phyloP scores from a whole-genome alignment of 2,329 filamentous ascomycete species.

The Coleophoma eucalyptorum region DNA sequence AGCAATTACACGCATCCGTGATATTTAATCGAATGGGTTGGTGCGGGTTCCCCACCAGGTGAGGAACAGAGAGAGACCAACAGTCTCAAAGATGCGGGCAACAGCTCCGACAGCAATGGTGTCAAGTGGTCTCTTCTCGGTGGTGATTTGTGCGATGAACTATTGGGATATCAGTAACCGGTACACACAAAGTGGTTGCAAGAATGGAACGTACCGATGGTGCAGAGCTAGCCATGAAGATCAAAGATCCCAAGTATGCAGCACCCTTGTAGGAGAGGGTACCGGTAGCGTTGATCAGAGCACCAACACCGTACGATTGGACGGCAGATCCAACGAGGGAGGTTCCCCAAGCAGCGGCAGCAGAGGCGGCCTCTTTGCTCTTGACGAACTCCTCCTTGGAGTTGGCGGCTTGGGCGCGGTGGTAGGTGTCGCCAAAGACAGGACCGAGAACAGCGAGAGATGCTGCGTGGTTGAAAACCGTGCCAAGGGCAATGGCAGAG shows the following conservation, averaged over 20 bases:
- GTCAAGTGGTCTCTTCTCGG: constrained; percentile 89
- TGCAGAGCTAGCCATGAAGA: constrained; percentile 89
- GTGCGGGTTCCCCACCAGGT: constrained; percentile 98
- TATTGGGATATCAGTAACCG: constrained; percentile 30
- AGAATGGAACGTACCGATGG: constrained; percentile 63
- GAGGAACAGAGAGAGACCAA: constrained; percentile 86
- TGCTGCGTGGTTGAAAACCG: constrained; percentile 89
- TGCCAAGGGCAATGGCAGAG: constrained; percentile 94
- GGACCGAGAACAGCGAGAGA: constrained; percentile 85
- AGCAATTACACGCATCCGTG: no score
- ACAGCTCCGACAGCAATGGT: constrained; percentile 82
- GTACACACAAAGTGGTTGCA: background rate
- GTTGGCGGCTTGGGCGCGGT: constrained; percentile 86
- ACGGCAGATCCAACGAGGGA: constrained; percentile 85
- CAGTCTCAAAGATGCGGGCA: constrained; percentile 85
- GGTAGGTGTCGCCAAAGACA: constrained; percentile 91
- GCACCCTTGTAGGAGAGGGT: constrained; percentile 97
- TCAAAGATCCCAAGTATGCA: constrained; percentile 83
- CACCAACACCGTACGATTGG: constrained; percentile 85
- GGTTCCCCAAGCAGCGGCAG: constrained; percentile 85
- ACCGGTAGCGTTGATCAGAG: constrained; percentile 89
- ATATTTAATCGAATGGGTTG: constrained; percentile 66
- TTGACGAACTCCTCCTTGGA: constrained; percentile 95
- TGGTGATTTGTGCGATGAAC: constrained; percentile 83
- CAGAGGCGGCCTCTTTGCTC: constrained; percentile 86